These are phyloP conservation scores for Tritrichomonas foetus DNA, from an alignment of 208 protist genomes.

Conservation along the genomic window DNA sequence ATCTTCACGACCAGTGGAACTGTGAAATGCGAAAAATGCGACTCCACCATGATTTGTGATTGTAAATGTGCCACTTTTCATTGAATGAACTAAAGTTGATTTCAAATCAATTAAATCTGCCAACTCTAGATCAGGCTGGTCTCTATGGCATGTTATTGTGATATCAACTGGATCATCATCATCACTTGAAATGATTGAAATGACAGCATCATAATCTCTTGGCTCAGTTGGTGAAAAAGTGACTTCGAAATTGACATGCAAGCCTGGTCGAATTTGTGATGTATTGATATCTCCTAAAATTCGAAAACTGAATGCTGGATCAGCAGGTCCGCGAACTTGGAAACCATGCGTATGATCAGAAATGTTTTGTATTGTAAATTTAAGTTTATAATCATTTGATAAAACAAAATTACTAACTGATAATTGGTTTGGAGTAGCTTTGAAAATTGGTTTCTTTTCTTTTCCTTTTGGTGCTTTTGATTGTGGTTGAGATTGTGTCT, in stretches of 20 bases:
- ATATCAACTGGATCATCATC: not conserved
- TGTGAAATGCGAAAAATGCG: not conserved
- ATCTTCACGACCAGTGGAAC: not conserved
- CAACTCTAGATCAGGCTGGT: not conserved
- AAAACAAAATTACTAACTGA: not conserved
- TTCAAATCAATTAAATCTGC: not conserved
- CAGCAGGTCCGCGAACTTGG: not conserved
- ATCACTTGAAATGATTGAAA: not conserved
- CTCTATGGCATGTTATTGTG: not conserved
- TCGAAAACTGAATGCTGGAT: not conserved
- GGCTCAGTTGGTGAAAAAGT: not conserved
- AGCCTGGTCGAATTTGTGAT: not conserved
- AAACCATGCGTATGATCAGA: not conserved
- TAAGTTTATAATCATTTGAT: not conserved
- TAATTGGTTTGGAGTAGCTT: not conserved
- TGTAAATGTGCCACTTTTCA: not conserved
- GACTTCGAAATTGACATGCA: not conserved
- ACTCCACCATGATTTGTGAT: not conserved
- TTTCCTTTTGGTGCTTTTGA: no score
- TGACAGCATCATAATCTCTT: not conserved
- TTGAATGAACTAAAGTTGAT: not conserved
- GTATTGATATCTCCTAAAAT: not conserved
- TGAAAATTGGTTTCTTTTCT: not conserved
- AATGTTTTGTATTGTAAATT: slow-evolving; percentile 15
- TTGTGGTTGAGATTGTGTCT: no score